These are phyloP conservation scores for Scedosporium aurantiacum DNA, from an alignment of 2,329 filamentous ascomycete species.

Conservation along the genomic window DNA sequence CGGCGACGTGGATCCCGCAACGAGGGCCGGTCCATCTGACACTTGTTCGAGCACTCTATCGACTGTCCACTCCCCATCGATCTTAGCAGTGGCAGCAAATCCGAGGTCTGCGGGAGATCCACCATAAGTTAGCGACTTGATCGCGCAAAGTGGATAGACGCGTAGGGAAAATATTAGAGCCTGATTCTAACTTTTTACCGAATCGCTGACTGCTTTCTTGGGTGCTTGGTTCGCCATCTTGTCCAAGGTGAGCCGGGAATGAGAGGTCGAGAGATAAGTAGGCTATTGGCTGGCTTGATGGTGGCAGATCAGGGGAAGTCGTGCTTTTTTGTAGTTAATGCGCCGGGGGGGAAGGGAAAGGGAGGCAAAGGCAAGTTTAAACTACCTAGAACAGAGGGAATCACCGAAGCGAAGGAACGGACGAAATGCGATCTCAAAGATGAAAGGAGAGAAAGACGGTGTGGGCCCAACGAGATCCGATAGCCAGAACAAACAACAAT, in stretches of 20 bases:
- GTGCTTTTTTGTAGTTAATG: neutral
- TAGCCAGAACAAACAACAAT: neutral
- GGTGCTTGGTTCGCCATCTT: neutral
- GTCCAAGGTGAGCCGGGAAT: neutral
- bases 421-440: neutral
- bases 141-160: neutral
- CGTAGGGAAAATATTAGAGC: neutral
- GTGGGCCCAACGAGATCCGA: neutral
- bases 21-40: conserved; percentile 26
- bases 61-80: conserved; percentile 16
- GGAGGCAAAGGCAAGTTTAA: neutral
- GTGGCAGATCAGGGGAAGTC: neutral
- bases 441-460: neutral
- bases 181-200: neutral
- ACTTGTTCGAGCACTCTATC: conserved; percentile 12
- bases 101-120: conserved; percentile 12
- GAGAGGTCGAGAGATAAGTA: neutral
- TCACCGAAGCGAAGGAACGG: neutral
- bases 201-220: neutral
- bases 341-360: neutral
- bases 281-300: neutral
- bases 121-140: neutral
- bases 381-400: neutral
- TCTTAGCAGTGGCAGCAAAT: conserved; percentile 13
- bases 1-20: conserved; percentile 57